Conservation (phyloP, 148 eudicot genomes). For the Rhododendron ferrugineum region DNA sequence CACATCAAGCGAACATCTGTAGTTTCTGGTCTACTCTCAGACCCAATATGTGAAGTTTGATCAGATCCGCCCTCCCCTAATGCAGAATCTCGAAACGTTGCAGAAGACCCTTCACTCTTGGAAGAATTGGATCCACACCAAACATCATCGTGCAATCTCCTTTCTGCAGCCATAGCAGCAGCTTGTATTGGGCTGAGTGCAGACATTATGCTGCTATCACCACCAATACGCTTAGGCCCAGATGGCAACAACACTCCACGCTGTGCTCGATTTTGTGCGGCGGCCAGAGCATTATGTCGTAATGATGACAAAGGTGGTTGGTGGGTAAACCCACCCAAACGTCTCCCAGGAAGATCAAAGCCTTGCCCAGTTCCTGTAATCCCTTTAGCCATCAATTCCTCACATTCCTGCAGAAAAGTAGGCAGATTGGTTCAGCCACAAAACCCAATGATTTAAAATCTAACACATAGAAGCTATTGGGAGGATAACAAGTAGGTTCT, state of each 20-base stretch:
- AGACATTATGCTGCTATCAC: constrained; percentile 38
- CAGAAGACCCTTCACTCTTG: constrained; percentile 18
- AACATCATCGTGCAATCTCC: constrained; percentile 46
- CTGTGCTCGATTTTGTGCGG: constrained; percentile 38
- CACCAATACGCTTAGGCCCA: constrained; percentile 49
- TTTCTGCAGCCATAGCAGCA: constrained; percentile 63
- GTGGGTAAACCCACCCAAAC: constrained; percentile 45
- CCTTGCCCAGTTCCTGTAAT: constrained; percentile 48
- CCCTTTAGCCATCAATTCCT: constrained; percentile 41
- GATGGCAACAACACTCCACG: constrained; percentile 32
- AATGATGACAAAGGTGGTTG: constrained; percentile 41
- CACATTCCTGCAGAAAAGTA: constrained; percentile 36
- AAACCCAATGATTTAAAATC: neutral
- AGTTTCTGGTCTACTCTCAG: constrained; percentile 6
- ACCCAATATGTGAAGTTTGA: constrained; percentile 15
- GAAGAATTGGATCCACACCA: constrained; percentile 48
- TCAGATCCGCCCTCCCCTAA: constrained; percentile 6
- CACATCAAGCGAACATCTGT: constrained; percentile 35
- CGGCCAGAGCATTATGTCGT: constrained; percentile 38
- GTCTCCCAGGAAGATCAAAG: constrained; percentile 50
- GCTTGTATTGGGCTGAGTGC: constrained; percentile 55
- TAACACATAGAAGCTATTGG: neutral
- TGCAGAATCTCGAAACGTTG: constrained; percentile 13
- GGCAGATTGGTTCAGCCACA: neutral
- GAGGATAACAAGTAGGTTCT: neutral